phyloP scores from a whole-genome alignment of 164 flowering plant species.

The Malania oleifera region DNA sequence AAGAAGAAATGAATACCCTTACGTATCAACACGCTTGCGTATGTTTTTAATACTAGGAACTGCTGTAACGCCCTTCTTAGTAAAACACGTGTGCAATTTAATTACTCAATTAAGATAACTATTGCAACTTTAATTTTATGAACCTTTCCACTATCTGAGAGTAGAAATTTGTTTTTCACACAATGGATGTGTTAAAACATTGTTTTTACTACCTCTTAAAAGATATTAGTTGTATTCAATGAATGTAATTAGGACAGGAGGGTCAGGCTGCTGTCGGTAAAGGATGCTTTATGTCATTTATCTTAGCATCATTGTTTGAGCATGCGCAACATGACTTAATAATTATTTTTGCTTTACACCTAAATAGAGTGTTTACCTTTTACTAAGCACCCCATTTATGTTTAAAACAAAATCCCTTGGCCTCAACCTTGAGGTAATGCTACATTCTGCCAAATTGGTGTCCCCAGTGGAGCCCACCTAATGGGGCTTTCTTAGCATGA shows the following conservation, averaged over 20 bases:
- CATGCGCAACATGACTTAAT: slow-evolving; percentile 34
- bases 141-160: neutral
- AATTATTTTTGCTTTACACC: slow-evolving; percentile 26
- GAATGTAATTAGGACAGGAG: slow-evolving; percentile 10
- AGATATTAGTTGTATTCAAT: slow-evolving; percentile 16
- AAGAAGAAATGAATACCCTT: no score
- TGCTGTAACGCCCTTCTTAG: neutral
- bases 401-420: slow-evolving; percentile 8
- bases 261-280: slow-evolving; percentile 1
- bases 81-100: neutral
- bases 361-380: slow-evolving; percentile 24
- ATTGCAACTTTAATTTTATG: neutral
- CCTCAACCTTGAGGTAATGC: slow-evolving; percentile 13
- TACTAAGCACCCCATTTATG: slow-evolving; percentile 16
- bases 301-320: slow-evolving; percentile 23
- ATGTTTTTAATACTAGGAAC: no score
- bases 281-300: slow-evolving; percentile 20
- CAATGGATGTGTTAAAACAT: neutral
- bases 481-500: slow-evolving; percentile 11
- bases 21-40: no score
- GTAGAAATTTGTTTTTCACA: neutral
- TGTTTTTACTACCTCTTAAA: neutral
- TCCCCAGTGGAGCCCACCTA: slow-evolving; percentile 23
- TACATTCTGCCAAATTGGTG: slow-evolving; percentile 16
- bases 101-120: neutral